Conservation (phyloP, 1,139 yeast species). For the Diutina sp. region DNA sequence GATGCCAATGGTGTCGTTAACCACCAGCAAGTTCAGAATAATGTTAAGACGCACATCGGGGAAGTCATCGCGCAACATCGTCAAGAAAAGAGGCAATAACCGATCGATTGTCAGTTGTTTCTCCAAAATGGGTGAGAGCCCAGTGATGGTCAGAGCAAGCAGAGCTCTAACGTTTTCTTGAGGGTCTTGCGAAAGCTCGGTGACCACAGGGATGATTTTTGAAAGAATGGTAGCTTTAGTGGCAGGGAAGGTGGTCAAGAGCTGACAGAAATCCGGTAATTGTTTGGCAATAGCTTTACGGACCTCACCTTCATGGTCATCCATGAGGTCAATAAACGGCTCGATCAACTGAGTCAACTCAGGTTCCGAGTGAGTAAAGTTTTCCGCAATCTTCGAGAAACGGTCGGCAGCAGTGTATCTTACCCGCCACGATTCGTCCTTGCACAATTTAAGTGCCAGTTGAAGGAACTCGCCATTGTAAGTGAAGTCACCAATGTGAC, state of each 20-base stretch:
- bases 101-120: constrained; percentile 75
- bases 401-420: constrained; percentile 95
- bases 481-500: constrained; percentile 38
- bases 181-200: constrained; percentile 77
- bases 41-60: constrained; percentile 94
- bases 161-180: constrained; percentile 91
- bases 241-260: constrained; percentile 18
- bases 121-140: constrained; percentile 76
- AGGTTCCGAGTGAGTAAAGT: constrained; percentile 42
- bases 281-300: constrained; percentile 91
- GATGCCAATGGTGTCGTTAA: constrained; percentile 90
- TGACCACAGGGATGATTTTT: constrained; percentile 74
- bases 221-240: constrained; percentile 40
- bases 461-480: constrained; percentile 51
- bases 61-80: constrained; percentile 92
- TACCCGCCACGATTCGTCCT: constrained; percentile 96
- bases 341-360: constrained; percentile 47
- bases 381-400: constrained; percentile 60
- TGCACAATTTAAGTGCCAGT: constrained; percentile 50
- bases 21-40: constrained; percentile 81
- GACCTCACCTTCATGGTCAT: constrained; percentile 93
- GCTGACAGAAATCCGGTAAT: constrained; percentile 64
- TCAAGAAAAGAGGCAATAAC: constrained; percentile 76
- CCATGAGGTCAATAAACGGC: constrained; percentile 65
- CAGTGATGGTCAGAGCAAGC: constrained; percentile 77